Evolutionary conservation across 176 grass and related monocot species (phyloP).

Genomic region (Rhipidocladum racemiflorum): DNA sequence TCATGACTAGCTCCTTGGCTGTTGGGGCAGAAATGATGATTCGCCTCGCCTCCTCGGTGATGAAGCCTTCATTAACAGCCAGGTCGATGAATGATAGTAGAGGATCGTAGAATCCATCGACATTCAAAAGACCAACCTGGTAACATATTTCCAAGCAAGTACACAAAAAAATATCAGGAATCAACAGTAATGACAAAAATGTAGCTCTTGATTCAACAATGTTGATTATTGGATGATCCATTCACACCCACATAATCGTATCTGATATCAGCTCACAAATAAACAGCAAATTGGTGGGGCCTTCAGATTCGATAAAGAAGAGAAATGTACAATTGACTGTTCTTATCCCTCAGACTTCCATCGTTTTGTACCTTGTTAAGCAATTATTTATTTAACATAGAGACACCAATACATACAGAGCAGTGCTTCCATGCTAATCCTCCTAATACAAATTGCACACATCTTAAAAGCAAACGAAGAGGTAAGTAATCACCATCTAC

Average conservation of each 20-base stretch:
- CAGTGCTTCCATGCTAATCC: too few species aligned
- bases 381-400: not conserved
- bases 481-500: too few species aligned
- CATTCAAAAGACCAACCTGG: conserved; percentile 89
- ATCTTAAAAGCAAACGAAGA: too few species aligned
- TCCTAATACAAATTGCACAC: too few species aligned
- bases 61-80: conserved; percentile 79
- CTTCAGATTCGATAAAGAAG: conserved; percentile 18
- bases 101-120: conserved; percentile 87
- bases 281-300: conserved; percentile 17
- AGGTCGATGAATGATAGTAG: conserved; percentile 83
- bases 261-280: conserved; percentile 24
- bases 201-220: not conserved
- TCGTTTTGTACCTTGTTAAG: not conserved
- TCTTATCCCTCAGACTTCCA: conserved; percentile 8
- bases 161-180: not conserved
- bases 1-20: conserved; percentile 76
- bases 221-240: conserved; percentile 7
- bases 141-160: not conserved
- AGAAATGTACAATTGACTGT: conserved; percentile 21
- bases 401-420: not conserved
- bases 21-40: conserved; percentile 83
- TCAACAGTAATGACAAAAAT: not conserved
- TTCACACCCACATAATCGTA: conserved; percentile 36
- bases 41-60: conserved; percentile 60